Percentiles rank a stretch among this genome's conserved stretches.
These are phyloP conservation scores for Penicillium soppii DNA, from an alignment of 495 filamentous ascomycete species.

Conservation along the genomic window DNA sequence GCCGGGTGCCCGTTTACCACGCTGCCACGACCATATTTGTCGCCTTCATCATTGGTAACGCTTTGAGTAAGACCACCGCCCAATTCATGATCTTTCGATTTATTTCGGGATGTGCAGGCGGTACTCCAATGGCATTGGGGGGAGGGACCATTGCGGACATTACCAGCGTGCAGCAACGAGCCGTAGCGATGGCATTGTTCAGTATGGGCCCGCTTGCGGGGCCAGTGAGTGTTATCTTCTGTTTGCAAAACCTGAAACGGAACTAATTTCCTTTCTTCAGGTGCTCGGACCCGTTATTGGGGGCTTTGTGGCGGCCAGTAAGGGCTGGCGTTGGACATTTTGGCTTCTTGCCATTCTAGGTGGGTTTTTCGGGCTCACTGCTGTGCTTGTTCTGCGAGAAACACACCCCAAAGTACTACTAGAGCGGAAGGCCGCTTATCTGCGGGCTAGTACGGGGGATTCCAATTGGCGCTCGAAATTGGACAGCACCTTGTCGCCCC, in stretches of 20 bases:
- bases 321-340: constrained; percentile 50
- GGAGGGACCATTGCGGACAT: constrained; percentile 46
- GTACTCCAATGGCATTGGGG: constrained; percentile 36
- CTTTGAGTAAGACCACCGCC: constrained; percentile 36
- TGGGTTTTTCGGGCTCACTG: constrained; percentile 28
- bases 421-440: constrained; percentile 60
- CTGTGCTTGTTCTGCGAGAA: constrained; percentile 57
- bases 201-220: constrained; percentile 34
- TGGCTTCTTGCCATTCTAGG: constrained; percentile 44
- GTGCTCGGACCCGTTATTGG: constrained; percentile 32
- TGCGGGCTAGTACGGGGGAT: constrained; percentile 51
- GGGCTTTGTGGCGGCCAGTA: constrained; percentile 37
- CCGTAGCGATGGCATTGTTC: constrained; percentile 36
- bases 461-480: constrained; percentile 51
- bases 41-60: constrained; percentile 44
- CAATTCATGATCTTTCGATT: constrained; percentile 45
- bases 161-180: constrained; percentile 30
- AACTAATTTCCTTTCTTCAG: constrained; percentile 2
- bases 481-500: constrained; percentile 49
- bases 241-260: background rate
- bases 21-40: constrained; percentile 47
- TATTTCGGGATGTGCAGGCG: constrained; percentile 38
- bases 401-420: constrained; percentile 72
- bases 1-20: constrained; percentile 37
- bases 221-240: constrained; percentile 13